Percentiles rank a stretch among this genome's conserved stretches.
phyloP scores from a whole-genome alignment of 495 filamentous ascomycete genomes.

The Melanomma pulvis-pyrius region DNA sequence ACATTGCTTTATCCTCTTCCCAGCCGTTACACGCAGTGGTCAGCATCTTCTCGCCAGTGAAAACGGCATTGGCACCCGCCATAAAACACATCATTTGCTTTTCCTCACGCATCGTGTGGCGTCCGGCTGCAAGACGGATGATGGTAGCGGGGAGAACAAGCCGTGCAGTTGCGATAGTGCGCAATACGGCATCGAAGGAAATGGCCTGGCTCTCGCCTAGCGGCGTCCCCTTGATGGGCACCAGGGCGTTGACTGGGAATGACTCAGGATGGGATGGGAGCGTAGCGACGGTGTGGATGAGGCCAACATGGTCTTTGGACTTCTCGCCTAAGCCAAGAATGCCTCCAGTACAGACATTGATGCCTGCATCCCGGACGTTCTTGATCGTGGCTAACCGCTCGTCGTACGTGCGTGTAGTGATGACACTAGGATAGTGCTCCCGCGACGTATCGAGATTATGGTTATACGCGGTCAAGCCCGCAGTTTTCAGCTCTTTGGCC shows the following conservation, averaged over 20 bases:
- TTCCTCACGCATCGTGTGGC: constrained; percentile 76
- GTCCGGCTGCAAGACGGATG: constrained; percentile 76
- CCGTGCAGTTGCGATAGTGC: constrained; percentile 78
- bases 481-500: constrained; percentile 76
- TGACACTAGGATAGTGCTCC: constrained; percentile 79
- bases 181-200: constrained; percentile 69
- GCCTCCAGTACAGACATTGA: constrained; percentile 83
- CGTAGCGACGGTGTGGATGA: constrained; percentile 75
- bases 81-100: constrained; percentile 82
- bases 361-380: constrained; percentile 77
- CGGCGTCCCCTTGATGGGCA: constrained; percentile 83
- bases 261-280: constrained; percentile 78
- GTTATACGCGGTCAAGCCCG: constrained; percentile 85
- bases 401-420: constrained; percentile 80
- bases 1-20: constrained; percentile 81
- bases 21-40: constrained; percentile 86
- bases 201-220: constrained; percentile 71
- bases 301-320: constrained; percentile 71
- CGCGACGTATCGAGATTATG: constrained; percentile 88
- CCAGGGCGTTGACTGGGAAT: constrained; percentile 83
- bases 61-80: constrained; percentile 85
- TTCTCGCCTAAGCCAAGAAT: constrained; percentile 80
- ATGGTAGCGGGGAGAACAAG: constrained; percentile 79
- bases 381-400: constrained; percentile 74
- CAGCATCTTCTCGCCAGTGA: constrained; percentile 91